phyloP scores from a whole-genome alignment of 345 rosid genomes.

The Sonneratia caseolaris region DNA sequence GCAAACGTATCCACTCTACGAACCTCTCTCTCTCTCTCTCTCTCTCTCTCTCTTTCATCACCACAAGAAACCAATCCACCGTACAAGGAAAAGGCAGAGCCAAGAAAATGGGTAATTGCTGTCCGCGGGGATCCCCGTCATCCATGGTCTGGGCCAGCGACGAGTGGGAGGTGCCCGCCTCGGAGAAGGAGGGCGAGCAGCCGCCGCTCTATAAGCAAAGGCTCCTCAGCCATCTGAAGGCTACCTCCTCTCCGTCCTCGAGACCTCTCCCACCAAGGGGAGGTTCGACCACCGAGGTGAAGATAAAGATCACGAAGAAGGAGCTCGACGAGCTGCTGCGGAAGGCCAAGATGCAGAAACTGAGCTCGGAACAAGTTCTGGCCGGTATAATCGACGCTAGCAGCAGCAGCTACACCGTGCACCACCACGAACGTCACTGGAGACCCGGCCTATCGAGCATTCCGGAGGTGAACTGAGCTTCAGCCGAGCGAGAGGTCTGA shows the following conservation, averaged over 20 bases:
- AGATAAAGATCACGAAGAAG: conserved; percentile 60
- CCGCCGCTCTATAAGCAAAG: neutral
- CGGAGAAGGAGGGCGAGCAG: neutral
- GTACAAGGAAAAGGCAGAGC: neutral
- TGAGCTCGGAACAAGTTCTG: conserved; percentile 28
- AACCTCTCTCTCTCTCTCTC: neutral
- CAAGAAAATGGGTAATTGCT: conserved; percentile 12
- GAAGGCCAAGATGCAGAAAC: conserved; percentile 32
- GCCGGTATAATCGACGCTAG: conserved; percentile 12
- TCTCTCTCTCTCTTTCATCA: neutral
- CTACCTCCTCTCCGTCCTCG: neutral
- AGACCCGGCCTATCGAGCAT: conserved; percentile 59
- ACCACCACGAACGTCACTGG: conserved; percentile 37
- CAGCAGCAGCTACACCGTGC: neutral
- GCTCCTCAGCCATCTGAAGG: neutral
- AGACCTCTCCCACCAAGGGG: neutral
- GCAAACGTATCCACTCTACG: neutral
- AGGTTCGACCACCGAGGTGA: conserved; percentile 31
- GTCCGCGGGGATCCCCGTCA: neutral
- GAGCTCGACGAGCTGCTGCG: conserved; percentile 45
- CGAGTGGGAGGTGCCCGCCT: neutral
- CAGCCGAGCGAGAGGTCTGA: neutral
- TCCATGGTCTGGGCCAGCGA: conserved; percentile 9
- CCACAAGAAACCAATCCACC: neutral
- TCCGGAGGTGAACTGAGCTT: conserved; percentile 46